These are phyloP conservation scores for Hypocreales sp. DNA, from an alignment of 2,329 filamentous ascomycete species.

Conservation along the genomic window DNA sequence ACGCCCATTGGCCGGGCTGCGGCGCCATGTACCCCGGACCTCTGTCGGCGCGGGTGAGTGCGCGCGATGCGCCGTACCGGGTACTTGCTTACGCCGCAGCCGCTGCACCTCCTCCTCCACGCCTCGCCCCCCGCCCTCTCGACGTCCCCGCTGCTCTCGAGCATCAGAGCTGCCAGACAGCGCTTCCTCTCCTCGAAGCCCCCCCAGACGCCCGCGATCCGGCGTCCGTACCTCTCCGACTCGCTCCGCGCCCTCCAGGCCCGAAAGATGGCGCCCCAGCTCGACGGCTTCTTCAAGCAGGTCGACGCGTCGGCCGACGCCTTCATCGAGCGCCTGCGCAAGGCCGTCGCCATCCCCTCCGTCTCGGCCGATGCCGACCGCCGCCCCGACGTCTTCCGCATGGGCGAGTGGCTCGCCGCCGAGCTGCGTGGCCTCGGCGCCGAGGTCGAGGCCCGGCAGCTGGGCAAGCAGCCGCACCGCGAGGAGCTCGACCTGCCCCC, in stretches of 20 bases:
- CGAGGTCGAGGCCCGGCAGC: constrained; percentile 67
- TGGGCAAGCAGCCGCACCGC: constrained; percentile 85
- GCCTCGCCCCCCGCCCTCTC: no score
- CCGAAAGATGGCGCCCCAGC: constrained; percentile 73
- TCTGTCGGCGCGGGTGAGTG: no score
- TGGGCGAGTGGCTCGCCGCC: constrained; percentile 79
- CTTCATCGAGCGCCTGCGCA: constrained; percentile 80
- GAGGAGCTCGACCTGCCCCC: constrained; percentile 85
- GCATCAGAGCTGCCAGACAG: no score
- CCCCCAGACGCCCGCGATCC: no score
- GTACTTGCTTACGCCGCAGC: no score
- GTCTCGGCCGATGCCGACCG: constrained; percentile 83
- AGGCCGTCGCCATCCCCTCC: constrained; percentile 92
- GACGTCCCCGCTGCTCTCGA: no score
- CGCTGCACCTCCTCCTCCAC: no score
- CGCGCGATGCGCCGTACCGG: no score
- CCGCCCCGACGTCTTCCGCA: constrained; percentile 84
- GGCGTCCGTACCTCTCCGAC: constrained; percentile 34
- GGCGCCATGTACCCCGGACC: no score
- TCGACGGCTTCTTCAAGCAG: constrained; percentile 87
- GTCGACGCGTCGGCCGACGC: constrained; percentile 64
- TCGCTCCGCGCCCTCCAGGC: constrained; percentile 42
- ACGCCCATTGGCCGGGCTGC: no score
- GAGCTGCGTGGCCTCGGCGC: constrained; percentile 78
- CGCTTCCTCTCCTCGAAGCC: no score